Evolutionary conservation across 768 basidiomycete species (phyloP), one percentile per base, ranked within the genome.

Genomic region (Ramaria rubella): DNA sequence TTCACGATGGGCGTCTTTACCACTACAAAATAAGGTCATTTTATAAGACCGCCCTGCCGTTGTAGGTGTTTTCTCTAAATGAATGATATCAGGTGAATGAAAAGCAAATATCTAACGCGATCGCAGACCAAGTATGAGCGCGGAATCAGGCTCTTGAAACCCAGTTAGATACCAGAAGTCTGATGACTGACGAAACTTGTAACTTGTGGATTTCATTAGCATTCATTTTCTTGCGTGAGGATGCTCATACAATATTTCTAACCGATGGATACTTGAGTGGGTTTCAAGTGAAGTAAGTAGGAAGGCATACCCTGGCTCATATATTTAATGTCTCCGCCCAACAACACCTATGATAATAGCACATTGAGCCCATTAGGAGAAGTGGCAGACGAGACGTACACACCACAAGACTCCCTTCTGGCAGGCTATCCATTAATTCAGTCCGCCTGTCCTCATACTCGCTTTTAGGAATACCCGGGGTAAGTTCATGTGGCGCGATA

Each of bases 121-220:
- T 14, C 58, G 4, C 75, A 34, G 49, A 90, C 92, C 84, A 45
- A 99, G 76, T 36, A 97, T 77, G 42, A 98, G 74, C 0, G 90
- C 94, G 17, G 95, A 81, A 55, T 95, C 87, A 1, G 94, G 90
- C 67, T 98, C 95, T 57, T 92, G 83, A 64, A 96, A 96, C 11
- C 96, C 96, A 0, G 96, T 96, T 14, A 99, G 75, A 69, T 99
- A 98, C 87, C 87, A 92, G 68, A 94, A 90, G 70, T 95, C 86
- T 34, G 90, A 92, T 0, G 83, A 82, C 70, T 95, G 95, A 23
- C 95, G 82, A 67, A 90, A 96, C 68, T 94, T 94, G 77, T 97
- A 96, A 69, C 94, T 98, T 66, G 31, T 49, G 7, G 19, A 15
- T 45, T 34, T 34, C 49, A 55, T 46, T 64, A 60, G 58, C 42